Evolutionary conservation across 1,139 yeast genomes (phyloP).

Genomic region (Yamadazyma sp.): DNA sequence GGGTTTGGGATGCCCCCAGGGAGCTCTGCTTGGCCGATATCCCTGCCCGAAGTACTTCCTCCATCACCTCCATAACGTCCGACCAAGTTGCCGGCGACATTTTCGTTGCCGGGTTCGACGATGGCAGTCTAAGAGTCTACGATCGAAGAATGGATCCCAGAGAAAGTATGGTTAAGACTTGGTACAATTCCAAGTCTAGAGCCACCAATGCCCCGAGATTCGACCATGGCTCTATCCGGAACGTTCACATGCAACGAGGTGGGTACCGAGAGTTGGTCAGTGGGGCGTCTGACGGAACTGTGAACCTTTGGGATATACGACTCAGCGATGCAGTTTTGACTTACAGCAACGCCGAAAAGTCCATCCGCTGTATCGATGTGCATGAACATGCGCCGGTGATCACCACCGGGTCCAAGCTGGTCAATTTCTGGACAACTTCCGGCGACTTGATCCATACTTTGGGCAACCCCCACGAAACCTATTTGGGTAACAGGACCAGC

Average conservation of each 20-base stretch:
- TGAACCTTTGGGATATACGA: constrained; percentile 90
- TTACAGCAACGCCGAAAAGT: constrained; percentile 57
- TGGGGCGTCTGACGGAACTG: constrained; percentile 79
- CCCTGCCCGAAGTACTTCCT: constrained; percentile 89
- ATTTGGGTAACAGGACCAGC: constrained; percentile 46
- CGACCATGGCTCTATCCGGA: constrained; percentile 62
- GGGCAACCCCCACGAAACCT: constrained; percentile 51
- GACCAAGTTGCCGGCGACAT: constrained; percentile 96
- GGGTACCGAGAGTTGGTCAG: constrained; percentile 88
- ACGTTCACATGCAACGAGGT: constrained; percentile 94
- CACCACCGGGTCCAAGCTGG: constrained; percentile 79
- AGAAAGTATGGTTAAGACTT: constrained; percentile 81
- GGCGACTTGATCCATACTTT: constrained; percentile 72
- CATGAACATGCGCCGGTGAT: constrained; percentile 97
- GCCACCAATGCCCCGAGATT: constrained; percentile 12
- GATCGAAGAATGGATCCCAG: constrained; percentile 85
- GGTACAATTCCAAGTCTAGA: constrained; percentile 43
- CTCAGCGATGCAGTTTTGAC: constrained; percentile 66
- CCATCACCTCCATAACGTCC: constrained; percentile 84
- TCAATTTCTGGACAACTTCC: constrained; percentile 85
- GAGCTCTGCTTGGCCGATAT: constrained; percentile 85
- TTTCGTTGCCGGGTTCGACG: constrained; percentile 89
- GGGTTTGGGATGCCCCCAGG: constrained; percentile 96
- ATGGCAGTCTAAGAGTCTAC: constrained; percentile 86
- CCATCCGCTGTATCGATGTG: constrained; percentile 72